Evolutionary conservation across 2,329 filamentous ascomycete species (phyloP).

Genomic region (Lasiodiplodia sp.): DNA sequence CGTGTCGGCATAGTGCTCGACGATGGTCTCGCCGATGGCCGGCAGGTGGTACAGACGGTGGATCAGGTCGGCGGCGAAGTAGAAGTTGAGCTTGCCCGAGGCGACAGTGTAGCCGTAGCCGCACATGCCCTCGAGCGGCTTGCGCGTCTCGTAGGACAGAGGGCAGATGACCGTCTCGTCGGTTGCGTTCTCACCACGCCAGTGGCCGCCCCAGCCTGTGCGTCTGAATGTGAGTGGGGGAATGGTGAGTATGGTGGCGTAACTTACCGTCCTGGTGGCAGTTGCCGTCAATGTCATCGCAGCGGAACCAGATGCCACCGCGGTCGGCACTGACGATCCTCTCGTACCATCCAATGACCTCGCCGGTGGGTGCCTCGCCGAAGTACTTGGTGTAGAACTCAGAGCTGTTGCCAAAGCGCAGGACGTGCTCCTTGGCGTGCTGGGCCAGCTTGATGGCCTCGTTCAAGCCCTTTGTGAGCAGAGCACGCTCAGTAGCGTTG

Average conservation of each 20-base stretch:
- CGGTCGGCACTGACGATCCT: constrained; percentile 66
- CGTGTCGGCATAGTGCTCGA: constrained; percentile 69
- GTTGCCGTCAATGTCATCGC: constrained; percentile 72
- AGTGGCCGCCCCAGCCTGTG: constrained; percentile 72
- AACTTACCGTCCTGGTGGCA: constrained; percentile 52
- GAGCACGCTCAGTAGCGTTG: constrained; percentile 66
- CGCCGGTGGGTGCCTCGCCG: constrained; percentile 64
- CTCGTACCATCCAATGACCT: constrained; percentile 68
- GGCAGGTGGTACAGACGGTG: constrained; percentile 72
- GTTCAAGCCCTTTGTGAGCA: constrained; percentile 63
- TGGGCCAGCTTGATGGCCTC: constrained; percentile 65
- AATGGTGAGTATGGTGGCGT: not conserved
- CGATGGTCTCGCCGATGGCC: constrained; percentile 63
- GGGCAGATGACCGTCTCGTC: constrained; percentile 74
- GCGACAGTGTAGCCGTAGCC: constrained; percentile 69
- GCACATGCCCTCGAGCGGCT: constrained; percentile 66
- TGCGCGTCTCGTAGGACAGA: constrained; percentile 65
- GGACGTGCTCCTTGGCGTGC: constrained; percentile 69
- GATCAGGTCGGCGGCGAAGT: constrained; percentile 71
- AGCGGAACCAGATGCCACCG: constrained; percentile 66
- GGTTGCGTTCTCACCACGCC: constrained; percentile 70
- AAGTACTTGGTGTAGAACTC: constrained; percentile 72
- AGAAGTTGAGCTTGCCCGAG: constrained; percentile 63
- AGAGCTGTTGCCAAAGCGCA: constrained; percentile 64
- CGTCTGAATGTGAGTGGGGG: not conserved